phyloP scores from a whole-genome alignment of 2,329 filamentous ascomycete species.

The Amylocarpus encephaloides region DNA sequence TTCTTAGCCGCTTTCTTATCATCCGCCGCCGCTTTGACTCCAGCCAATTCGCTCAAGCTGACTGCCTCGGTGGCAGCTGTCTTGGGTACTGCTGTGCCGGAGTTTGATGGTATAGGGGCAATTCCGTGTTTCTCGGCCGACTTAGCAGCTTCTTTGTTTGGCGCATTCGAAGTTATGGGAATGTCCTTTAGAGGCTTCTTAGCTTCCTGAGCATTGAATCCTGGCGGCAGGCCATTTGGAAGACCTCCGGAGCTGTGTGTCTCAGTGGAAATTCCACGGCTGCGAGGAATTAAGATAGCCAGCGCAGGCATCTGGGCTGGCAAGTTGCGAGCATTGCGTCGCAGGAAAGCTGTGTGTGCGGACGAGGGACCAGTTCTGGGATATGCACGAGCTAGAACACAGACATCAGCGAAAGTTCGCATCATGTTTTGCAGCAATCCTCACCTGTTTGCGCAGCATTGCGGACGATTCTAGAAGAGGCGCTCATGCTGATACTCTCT shows the following conservation, averaged over 20 bases:
- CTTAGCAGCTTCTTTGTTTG: constrained; percentile 23
- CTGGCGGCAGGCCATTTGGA: constrained; percentile 56
- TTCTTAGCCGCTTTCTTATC: constrained; percentile 60
- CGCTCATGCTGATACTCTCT: constrained; percentile 28
- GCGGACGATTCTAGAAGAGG: constrained; percentile 32
- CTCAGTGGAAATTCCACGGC: constrained; percentile 51
- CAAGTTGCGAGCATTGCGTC: constrained; percentile 29
- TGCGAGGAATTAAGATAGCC: constrained; percentile 49
- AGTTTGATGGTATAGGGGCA: constrained; percentile 20
- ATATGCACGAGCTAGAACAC: constrained; percentile 26
- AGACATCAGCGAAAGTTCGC: constrained; percentile 5
- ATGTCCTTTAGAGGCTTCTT: constrained; percentile 51
- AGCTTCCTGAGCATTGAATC: constrained; percentile 63
- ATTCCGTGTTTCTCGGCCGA: constrained; percentile 23
- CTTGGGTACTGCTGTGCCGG: constrained; percentile 28
- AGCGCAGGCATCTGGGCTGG: constrained; percentile 39
- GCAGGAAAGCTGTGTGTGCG: constrained; percentile 29
- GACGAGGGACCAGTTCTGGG: constrained; percentile 28
- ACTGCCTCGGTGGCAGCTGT: constrained; percentile 28
- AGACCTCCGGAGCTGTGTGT: constrained; percentile 43
- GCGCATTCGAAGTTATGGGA: constrained; percentile 28
- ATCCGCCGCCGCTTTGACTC: constrained; percentile 54
- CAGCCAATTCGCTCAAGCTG: constrained; percentile 53
- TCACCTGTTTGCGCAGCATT: constrained; percentile 30
- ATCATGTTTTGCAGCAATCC: constrained; percentile 24